Conservation (phyloP, 352 stramenopile species). For the Thalassiosira livingstoniorum region DNA sequence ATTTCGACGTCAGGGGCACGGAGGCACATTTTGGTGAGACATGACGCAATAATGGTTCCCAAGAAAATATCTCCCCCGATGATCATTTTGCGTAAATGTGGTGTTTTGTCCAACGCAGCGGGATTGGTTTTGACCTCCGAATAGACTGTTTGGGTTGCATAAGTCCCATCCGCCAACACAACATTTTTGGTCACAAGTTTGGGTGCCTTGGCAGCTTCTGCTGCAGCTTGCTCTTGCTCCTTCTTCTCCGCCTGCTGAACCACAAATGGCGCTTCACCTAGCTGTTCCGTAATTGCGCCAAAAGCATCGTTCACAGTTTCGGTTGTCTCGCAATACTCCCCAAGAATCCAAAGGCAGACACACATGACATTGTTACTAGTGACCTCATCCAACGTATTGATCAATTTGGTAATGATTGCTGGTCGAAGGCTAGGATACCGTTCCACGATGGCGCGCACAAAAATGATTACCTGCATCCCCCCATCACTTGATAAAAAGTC, state of each 20-base stretch:
- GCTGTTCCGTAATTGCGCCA: conserved; percentile 77
- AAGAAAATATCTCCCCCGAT: conserved; percentile 96
- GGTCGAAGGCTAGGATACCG: conserved; percentile 93
- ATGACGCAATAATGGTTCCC: conserved; percentile 90
- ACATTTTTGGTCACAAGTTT: conserved; percentile 97
- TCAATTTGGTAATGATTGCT: conserved; percentile 93
- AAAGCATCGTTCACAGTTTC: conserved; percentile 83
- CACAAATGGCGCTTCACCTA: conserved; percentile 85
- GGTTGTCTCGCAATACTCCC: conserved; percentile 78
- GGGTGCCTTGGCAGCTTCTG: conserved; percentile 67
- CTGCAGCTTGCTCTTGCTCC: conserved; percentile 64
- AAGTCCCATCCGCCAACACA: conserved; percentile 98
- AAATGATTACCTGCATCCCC: conserved; percentile 98
- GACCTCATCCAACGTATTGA: conserved; percentile 94
- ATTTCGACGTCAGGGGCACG: conserved; percentile 70
- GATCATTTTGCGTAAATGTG: conserved; percentile 85
- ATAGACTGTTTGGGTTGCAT: conserved; percentile 97
- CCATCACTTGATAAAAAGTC: conserved; percentile 97
- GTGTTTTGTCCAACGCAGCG: conserved; percentile 70
- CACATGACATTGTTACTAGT: conserved; percentile 94
- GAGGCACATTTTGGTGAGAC: conserved; percentile 97
- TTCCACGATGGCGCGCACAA: conserved; percentile 98
- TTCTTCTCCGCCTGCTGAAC: conserved; percentile 75
- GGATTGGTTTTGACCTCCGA: conserved; percentile 88
- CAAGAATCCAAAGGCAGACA: conserved; percentile 97